Conservation (phyloP, 2,329 filamentous ascomycete genomes). For the Aspergillus persii region DNA sequence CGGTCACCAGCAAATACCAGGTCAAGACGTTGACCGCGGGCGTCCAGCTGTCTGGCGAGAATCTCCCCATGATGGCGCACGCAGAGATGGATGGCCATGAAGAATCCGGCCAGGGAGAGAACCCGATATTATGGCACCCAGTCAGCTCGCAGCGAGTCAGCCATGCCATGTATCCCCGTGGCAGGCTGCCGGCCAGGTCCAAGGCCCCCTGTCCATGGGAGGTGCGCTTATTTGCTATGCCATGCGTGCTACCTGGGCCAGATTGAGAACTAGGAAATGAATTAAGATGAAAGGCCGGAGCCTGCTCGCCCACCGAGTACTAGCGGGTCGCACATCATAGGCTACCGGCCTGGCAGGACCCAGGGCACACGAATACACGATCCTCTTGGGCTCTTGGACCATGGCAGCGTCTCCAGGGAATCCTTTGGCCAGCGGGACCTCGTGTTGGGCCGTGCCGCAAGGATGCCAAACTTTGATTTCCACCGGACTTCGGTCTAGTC, state of each 20-base stretch:
- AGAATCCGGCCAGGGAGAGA: background rate
- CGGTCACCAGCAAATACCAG: conserved; percentile 28
- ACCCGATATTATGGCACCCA: background rate
- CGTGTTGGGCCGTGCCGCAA: background rate
- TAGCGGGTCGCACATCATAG: background rate
- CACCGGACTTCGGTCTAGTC: no score
- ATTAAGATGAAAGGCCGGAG: background rate
- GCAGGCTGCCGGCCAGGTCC: background rate
- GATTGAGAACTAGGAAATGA: background rate
- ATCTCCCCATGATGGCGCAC: background rate
- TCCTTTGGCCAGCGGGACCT: background rate
- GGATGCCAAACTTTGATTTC: background rate
- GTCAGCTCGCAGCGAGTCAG: background rate
- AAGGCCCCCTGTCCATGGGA: background rate
- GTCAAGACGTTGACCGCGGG: conserved; percentile 25
- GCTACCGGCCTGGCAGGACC: background rate
- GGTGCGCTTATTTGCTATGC: background rate
- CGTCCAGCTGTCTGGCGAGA: conserved; percentile 7
- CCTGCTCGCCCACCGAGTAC: background rate
- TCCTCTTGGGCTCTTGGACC: background rate
- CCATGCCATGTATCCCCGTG: background rate
- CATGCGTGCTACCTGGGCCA: background rate
- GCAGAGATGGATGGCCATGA: background rate
- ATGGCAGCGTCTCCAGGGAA: background rate
- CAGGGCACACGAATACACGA: no score